A percentile compares a stretch with the other conserved stretches of the same genome.
Conservation (phyloP, 2,329 filamentous ascomycete species). For the Penicillium corylophilum region DNA sequence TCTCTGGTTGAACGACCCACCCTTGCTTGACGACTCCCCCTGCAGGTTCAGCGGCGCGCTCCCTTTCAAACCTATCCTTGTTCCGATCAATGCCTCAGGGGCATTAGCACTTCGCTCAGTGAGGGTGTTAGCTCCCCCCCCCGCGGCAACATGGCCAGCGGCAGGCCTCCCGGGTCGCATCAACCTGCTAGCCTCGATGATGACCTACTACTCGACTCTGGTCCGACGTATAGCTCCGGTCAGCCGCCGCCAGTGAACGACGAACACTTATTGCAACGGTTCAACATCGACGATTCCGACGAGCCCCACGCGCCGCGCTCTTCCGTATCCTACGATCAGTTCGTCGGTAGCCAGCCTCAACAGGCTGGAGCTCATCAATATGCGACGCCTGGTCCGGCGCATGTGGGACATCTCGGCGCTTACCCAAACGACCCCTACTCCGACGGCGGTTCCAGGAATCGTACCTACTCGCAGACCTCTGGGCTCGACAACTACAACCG, state of each 20-base stretch:
- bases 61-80: constrained; percentile 8
- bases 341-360: constrained; percentile 67
- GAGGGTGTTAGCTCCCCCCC: constrained; percentile 37
- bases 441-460: constrained; percentile 36
- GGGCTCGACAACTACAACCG: constrained; percentile 84
- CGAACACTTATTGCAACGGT: constrained; percentile 73
- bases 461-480: constrained; percentile 70
- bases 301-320: constrained; percentile 62
- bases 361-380: constrained; percentile 45
- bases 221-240: constrained; percentile 65
- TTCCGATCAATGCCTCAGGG: constrained; percentile 42
- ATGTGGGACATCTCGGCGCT: constrained; percentile 32
- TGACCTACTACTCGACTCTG: constrained; percentile 44
- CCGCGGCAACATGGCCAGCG: constrained; percentile 48
- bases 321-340: constrained; percentile 92
- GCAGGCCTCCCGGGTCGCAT: constrained; percentile 55
- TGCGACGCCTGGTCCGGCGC: constrained; percentile 37
- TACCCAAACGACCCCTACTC: constrained; percentile 40
- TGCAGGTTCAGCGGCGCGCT: constrained; percentile 9
- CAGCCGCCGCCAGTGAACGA: constrained; percentile 78
- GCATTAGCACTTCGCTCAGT: constrained; percentile 26
- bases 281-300: constrained; percentile 67
- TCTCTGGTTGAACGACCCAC: not conserved
- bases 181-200: constrained; percentile 45
- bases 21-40: constrained; percentile 6